These are phyloP conservation scores for Kuraishia borneana DNA, from an alignment of 805 yeast species.

Conservation along the genomic window DNA sequence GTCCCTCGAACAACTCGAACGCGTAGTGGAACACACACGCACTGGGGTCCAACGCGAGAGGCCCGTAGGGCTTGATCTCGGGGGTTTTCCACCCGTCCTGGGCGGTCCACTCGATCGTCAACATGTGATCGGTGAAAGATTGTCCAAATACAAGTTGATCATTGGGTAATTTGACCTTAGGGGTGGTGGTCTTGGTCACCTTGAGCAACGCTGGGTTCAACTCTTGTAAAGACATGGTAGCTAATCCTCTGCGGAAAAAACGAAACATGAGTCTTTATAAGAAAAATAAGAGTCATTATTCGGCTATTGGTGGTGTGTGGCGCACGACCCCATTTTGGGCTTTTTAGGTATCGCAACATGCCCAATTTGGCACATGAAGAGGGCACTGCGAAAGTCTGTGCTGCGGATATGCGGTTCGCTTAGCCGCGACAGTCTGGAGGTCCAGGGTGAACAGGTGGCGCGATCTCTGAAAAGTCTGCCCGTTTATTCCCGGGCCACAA, in stretches of 20 bases:
- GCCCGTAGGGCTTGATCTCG: conserved; percentile 75
- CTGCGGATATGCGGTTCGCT: not conserved
- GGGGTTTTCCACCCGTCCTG: conserved; percentile 84
- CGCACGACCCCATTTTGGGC: not conserved
- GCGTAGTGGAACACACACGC: conserved; percentile 90
- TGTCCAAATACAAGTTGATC: conserved; percentile 62
- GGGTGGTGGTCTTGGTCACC: conserved; percentile 33
- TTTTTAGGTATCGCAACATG: not conserved
- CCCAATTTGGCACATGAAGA: no score
- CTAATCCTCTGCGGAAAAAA: not conserved
- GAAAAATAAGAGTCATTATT: not conserved
- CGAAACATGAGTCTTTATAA: not conserved
- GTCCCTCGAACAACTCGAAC: conserved; percentile 90
- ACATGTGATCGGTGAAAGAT: conserved; percentile 81
- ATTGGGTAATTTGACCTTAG: conserved; percentile 46
- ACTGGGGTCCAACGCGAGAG: conserved; percentile 72
- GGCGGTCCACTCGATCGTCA: conserved; percentile 73
- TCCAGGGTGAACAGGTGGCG: not conserved
- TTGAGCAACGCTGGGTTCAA: conserved; percentile 44
- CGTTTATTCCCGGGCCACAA: conserved; percentile 28
- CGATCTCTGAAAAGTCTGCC: not conserved
- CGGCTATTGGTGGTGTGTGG: no score
- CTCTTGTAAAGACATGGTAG: conserved; percentile 18
- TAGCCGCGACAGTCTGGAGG: not conserved
- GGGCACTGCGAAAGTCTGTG: not conserved